A percentile compares a stretch with the other conserved stretches of the same genome.
phyloP scores from a whole-genome alignment of 441 rosid species.

The Erysimum cheiri region DNA sequence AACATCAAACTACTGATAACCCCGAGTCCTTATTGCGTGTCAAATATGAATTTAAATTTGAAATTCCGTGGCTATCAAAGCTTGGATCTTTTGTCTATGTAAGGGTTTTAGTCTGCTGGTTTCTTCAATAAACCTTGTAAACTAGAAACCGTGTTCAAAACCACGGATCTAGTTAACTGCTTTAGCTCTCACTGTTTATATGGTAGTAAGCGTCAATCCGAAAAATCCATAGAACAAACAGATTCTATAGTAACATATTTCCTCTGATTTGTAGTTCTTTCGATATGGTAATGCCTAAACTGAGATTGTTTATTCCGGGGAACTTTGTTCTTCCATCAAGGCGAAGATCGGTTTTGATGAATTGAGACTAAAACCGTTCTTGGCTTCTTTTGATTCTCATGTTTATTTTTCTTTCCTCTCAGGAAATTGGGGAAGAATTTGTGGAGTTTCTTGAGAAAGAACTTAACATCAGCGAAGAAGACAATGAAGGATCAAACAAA shows the following conservation, averaged over 20 bases:
- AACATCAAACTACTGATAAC: neutral
- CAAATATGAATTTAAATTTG: neutral
- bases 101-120: neutral
- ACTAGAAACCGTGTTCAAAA: neutral
- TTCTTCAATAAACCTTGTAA: constrained; percentile 1
- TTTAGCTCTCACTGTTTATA: neutral
- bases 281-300: neutral
- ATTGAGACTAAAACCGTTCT: neutral
- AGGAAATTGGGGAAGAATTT: constrained; percentile 97
- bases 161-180: neutral
- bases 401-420: constrained; percentile 24
- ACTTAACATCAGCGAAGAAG: constrained; percentile 73
- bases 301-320: neutral
- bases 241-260: neutral
- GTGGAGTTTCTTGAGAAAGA: constrained; percentile 97
- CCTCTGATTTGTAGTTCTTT: constrained; percentile 23
- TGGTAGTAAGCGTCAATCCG: neutral
- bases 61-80: constrained; percentile 5
- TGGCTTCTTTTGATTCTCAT: constrained; percentile 18
- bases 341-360: neutral
- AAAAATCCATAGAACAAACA: neutral
- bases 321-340: neutral
- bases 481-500: constrained; percentile 46
- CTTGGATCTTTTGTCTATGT: neutral
- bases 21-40: neutral